Evolutionary conservation across 345 rosid genomes (phyloP).

Genomic region (Citrus maxima): DNA sequence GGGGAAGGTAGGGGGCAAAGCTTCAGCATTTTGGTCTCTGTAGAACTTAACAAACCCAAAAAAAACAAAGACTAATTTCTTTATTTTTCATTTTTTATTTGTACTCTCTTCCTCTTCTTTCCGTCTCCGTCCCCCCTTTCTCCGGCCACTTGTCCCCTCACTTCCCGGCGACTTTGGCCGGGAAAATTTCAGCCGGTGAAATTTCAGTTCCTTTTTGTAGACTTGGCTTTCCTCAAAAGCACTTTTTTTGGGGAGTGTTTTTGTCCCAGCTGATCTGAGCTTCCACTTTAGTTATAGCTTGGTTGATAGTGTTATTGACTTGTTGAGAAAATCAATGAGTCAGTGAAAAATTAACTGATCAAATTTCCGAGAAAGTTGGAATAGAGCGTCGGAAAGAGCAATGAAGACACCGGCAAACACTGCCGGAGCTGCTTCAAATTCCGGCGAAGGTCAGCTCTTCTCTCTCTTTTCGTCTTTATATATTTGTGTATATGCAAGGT

Average conservation of each 20-base stretch:
- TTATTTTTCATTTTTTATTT: background rate
- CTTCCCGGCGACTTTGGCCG: constrained; percentile 7
- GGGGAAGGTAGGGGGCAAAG: constrained; percentile 46
- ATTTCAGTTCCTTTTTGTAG: background rate
- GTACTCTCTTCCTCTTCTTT: background rate
- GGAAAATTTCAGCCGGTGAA: constrained; percentile 15
- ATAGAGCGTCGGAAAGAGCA: background rate
- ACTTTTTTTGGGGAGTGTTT: background rate
- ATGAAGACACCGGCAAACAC: constrained; percentile 46
- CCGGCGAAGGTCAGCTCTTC: constrained; percentile 38
- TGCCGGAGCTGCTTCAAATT: constrained; percentile 32
- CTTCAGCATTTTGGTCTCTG: constrained; percentile 30
- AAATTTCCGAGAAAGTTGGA: background rate
- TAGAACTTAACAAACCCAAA: constrained; percentile 10
- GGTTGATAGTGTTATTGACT: background rate
- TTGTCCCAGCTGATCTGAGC: constrained; percentile 21
- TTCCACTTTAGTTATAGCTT: background rate
- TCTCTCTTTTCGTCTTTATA: background rate
- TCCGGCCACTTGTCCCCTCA: background rate
- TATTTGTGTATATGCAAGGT: background rate
- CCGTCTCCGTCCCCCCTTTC: background rate
- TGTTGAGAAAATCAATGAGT: background rate
- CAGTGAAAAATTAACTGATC: background rate
- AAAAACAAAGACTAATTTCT: background rate
- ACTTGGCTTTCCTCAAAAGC: background rate